Conservation (phyloP, 2,329 filamentous ascomycete species). For the Escovopsis sp. region DNA sequence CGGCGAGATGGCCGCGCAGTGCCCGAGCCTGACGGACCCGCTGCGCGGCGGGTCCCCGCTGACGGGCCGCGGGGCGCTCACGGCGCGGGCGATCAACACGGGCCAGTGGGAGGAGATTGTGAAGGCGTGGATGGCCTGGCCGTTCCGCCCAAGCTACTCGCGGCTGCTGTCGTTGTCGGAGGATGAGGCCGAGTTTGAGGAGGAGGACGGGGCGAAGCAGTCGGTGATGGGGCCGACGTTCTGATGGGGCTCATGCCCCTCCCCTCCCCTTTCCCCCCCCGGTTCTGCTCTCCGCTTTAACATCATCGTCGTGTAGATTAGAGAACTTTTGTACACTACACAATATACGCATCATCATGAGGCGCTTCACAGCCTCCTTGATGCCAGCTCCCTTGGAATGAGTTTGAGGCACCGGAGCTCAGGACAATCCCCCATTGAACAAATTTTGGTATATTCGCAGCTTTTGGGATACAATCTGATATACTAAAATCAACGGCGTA, state of each 20-base stretch:
- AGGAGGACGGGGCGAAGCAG: conserved; percentile 12
- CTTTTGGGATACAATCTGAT: no score
- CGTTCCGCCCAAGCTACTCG: conserved; percentile 38
- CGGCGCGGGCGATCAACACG: conserved; percentile 33
- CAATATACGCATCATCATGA: no score
- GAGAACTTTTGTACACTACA: no score
- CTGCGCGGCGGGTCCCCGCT: conserved; percentile 29
- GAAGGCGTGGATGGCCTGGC: conserved; percentile 50
- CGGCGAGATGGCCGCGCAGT: conserved; percentile 32
- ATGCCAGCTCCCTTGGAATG: no score
- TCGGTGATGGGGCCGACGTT: conserved; percentile 7
- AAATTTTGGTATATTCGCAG: no score
- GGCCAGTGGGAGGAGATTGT: conserved; percentile 43
- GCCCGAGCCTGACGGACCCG: conserved; percentile 34
- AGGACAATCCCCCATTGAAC: no score
- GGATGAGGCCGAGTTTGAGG: conserved; percentile 14
- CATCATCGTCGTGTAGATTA: no score
- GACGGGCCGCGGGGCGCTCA: conserved; percentile 25
- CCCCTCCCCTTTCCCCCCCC: no score
- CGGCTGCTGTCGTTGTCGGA: conserved; percentile 31
- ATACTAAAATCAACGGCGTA: no score
- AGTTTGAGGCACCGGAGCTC: no score
- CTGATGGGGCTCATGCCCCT: not conserved
- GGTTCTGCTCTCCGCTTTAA: no score
- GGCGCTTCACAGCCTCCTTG: no score